Base-by-base conservation (phyloP, 192 early-diverging fungal genomes). In the Linnemannia hyalina region DNA sequence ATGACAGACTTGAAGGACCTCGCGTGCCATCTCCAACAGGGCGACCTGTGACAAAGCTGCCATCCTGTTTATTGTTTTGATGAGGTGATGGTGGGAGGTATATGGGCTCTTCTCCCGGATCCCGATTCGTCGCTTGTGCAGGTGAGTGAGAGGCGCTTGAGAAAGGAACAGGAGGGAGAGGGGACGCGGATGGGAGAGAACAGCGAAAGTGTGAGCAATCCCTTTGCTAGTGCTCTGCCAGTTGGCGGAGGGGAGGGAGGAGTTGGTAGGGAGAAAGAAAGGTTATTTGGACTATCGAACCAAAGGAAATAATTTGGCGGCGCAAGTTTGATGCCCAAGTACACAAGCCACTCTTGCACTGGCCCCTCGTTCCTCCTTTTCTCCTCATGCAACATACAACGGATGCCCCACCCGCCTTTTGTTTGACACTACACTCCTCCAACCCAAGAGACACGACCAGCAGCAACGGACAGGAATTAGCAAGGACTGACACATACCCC, bases 1-100 rank as follows among this genome's bases (percentile, higher is more conserved):
- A 4, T 52, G 49, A 29, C 84, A 86, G 41, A 86, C 68, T 15
- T 49, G 23, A 16, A 86, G 80, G 80, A 86, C 84, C 55, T 86
- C 84, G 8, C 76, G 84, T 38, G 84, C 84, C 84, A 86, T 86
- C 26, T 86, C 79, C 72, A 86, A 46, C 36, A 86, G 68, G 42
- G 78, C 46, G 29, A 75, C 52, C 32, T 83, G 60, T 3, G 82
- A 70, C 23, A 52, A 52, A 8, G 32, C 60, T 4, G 46, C 74
- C 72, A 73, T 73, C 69, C 38, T 41, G 69, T 15, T 6, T 42
- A 52, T 26, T 73, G 73, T 4, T 5, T 10, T 54, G 54, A n/a
- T 16, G 32, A 46, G 54, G 73, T 35, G 29, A 57, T 35, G 49
- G 74, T 35, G 35, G 32, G 2, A 10, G 46, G 73, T 44, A 26